Evolutionary conservation across 2,329 filamentous ascomycete species (phyloP).

Genomic region (Fusarium newnesense): DNA sequence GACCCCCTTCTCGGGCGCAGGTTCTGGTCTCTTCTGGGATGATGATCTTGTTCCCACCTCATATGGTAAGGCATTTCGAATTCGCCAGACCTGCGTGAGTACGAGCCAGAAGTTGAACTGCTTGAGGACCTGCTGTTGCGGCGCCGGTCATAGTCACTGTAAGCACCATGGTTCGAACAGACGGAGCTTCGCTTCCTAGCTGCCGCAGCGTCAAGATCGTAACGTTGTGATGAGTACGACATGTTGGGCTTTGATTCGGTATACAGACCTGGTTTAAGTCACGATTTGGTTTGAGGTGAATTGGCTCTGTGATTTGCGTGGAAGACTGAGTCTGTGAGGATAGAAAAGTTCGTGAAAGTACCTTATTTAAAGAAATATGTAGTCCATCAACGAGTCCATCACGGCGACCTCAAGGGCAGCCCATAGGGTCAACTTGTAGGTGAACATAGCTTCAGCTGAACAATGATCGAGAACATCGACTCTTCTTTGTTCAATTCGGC

Average conservation of each 20-base stretch:
- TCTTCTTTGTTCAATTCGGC: not conserved
- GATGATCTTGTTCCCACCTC: not conserved
- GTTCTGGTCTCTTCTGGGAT: not conserved
- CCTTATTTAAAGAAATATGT: not conserved
- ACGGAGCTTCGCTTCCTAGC: constrained; percentile 1
- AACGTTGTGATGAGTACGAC: constrained; percentile 19
- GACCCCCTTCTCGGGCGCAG: not conserved
- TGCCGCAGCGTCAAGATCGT: constrained; percentile 6
- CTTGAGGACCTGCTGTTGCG: not conserved
- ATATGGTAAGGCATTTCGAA: not conserved
- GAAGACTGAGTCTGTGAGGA: not conserved
- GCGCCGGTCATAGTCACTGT: not conserved
- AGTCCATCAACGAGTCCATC: not conserved
- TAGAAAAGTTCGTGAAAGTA: not conserved
- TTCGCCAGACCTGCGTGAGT: not conserved
- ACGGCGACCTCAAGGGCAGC: not conserved
- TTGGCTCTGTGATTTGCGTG: not conserved
- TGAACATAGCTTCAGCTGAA: not conserved
- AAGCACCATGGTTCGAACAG: not conserved
- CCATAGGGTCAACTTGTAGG: not conserved
- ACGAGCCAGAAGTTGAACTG: not conserved
- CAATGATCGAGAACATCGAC: not conserved
- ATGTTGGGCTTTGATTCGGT: constrained; percentile 10
- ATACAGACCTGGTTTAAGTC: constrained; percentile 7
- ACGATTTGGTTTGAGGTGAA: not conserved